These are phyloP conservation scores for Plectosphaerella sp. DNA, from an alignment of 2,329 filamentous ascomycete species.

Conservation along the genomic window DNA sequence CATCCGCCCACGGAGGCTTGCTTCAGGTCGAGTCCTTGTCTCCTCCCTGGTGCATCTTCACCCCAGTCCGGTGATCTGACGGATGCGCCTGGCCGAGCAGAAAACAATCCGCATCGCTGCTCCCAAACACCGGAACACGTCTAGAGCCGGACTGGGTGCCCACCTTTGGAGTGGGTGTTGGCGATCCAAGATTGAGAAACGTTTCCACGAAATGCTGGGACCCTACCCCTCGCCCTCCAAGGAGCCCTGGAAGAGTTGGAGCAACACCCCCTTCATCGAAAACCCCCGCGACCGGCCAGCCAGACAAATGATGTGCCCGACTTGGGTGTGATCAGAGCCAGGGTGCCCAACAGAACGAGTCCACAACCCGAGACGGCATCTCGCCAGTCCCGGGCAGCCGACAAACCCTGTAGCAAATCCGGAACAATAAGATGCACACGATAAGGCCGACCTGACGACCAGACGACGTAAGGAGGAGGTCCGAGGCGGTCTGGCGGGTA, in stretches of 20 bases:
- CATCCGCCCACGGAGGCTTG: no score
- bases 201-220: no score
- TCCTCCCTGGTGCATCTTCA: no score
- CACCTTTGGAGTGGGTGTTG: neutral
- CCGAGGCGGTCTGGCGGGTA: no score
- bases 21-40: no score
- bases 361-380: conserved; percentile 10
- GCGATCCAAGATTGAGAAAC: no score
- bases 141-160: neutral
- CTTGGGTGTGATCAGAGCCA: neutral
- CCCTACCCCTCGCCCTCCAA: no score
- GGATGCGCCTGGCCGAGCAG: no score
- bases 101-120: neutral
- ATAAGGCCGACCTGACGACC: neutral
- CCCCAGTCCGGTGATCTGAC: no score
- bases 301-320: neutral
- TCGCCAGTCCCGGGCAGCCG: neutral
- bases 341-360: conserved; percentile 3
- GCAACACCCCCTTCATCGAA: neutral
- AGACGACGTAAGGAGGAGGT: neutral
- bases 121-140: neutral
- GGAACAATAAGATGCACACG: conserved; percentile 6
- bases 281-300: neutral
- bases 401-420: conserved; percentile 13
- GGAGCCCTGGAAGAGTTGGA: no score